Evolutionary conservation across 176 grass and related monocot genomes (phyloP).

Genomic region (Puya raimondii): DNA sequence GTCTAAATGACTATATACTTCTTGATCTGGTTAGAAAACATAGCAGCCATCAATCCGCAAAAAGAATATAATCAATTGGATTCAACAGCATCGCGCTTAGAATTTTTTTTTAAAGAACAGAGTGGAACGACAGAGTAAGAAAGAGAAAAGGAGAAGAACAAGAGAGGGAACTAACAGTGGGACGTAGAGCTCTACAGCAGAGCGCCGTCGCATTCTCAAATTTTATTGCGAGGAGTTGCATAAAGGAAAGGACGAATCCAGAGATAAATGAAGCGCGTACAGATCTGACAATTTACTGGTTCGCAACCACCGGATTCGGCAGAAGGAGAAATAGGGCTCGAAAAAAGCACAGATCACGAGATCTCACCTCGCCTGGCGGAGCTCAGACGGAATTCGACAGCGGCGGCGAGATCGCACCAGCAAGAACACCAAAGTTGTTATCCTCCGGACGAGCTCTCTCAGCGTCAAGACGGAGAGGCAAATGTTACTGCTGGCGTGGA

Average conservation of each 20-base stretch:
- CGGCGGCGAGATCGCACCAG: neutral
- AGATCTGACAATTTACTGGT: neutral
- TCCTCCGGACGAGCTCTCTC: neutral
- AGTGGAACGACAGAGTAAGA: too few relatives aligned
- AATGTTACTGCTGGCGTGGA: too few relatives aligned
- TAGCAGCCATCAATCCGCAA: too few relatives aligned
- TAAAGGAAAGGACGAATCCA: neutral
- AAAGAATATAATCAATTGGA: too few relatives aligned
- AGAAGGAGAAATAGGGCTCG: neutral
- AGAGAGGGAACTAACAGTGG: too few relatives aligned
- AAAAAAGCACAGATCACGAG: neutral
- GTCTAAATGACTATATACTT: too few relatives aligned
- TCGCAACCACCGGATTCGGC: neutral
- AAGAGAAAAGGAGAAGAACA: too few relatives aligned
- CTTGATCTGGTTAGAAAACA: too few relatives aligned
- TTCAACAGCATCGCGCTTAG: too few relatives aligned
- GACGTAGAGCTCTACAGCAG: neutral
- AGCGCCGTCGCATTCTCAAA: neutral
- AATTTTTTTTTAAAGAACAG: too few relatives aligned
- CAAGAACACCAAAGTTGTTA: neutral
- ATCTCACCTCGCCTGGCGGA: neutral
- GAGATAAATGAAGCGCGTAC: neutral
- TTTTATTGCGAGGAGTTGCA: neutral
- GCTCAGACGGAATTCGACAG: neutral
- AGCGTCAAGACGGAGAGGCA: too few relatives aligned